Evolutionary conservation across 2,329 filamentous ascomycete genomes (phyloP).

Genomic region (Monosporascus sp.): DNA sequence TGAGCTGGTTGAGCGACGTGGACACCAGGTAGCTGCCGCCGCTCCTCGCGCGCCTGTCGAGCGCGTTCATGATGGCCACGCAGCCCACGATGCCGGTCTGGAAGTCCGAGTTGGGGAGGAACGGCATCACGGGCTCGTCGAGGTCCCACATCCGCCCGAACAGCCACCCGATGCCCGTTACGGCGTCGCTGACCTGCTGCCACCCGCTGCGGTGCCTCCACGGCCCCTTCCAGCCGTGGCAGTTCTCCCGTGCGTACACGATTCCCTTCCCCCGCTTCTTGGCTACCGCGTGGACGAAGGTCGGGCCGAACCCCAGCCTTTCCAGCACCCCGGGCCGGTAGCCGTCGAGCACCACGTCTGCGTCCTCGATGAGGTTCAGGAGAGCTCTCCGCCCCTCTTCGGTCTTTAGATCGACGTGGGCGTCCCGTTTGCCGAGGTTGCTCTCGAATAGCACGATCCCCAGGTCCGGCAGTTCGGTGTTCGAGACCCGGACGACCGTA

Average conservation of each 20-base stretch:
- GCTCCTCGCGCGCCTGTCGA: slow-evolving; percentile 15
- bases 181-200: slow-evolving; percentile 25
- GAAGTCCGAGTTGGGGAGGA: slow-evolving; percentile 25
- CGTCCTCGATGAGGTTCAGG: slow-evolving; percentile 20
- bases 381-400: slow-evolving; percentile 17
- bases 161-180: slow-evolving; percentile 23
- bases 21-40: slow-evolving; percentile 26
- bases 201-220: slow-evolving; percentile 27
- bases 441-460: slow-evolving; percentile 27
- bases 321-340: slow-evolving; percentile 28
- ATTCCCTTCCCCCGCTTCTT: slow-evolving; percentile 21
- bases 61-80: slow-evolving; percentile 22
- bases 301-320: slow-evolving; percentile 24
- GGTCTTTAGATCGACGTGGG: slow-evolving; percentile 26
- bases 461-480: slow-evolving; percentile 24
- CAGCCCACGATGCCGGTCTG: slow-evolving; percentile 25
- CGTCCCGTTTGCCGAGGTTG: slow-evolving; percentile 28
- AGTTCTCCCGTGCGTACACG: slow-evolving; percentile 30
- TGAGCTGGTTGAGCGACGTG: slow-evolving; percentile 24
- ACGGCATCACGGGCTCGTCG: slow-evolving; percentile 24
- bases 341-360: slow-evolving; percentile 30
- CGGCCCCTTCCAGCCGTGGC: slow-evolving; percentile 30
- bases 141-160: slow-evolving; percentile 24
- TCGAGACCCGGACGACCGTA: slow-evolving; percentile 28
- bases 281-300: slow-evolving; percentile 18